Percentiles rank a stretch among this genome's conserved stretches.
Conservation (phyloP, 805 yeast genomes). For the Kazachstania viticola region DNA sequence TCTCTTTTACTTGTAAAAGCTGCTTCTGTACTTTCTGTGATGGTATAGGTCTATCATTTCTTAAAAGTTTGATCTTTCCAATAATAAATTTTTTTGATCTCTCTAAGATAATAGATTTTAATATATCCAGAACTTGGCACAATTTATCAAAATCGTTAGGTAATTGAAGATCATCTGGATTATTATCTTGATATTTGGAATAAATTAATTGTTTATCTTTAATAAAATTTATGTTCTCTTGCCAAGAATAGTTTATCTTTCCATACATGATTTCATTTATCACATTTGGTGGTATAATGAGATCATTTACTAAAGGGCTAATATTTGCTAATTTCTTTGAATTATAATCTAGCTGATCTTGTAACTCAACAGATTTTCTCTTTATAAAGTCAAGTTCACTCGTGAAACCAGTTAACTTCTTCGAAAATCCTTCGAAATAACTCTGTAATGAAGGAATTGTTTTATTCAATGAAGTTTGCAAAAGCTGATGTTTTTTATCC, state of each 20-base stretch:
- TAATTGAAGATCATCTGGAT: background rate
- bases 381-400: conserved; percentile 52
- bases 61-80: conserved; percentile 49
- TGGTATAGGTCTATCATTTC: conserved; percentile 48
- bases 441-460: conserved; percentile 37
- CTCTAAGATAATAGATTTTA: conserved; percentile 57
- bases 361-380: conserved; percentile 38
- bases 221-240: conserved; percentile 46
- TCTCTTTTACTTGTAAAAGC: conserved; percentile 50
- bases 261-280: conserved; percentile 47
- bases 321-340: conserved; percentile 39
- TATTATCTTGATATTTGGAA: conserved; percentile 26
- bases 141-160: conserved; percentile 21
- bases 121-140: conserved; percentile 29
- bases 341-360: conserved; percentile 36
- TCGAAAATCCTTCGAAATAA: conserved; percentile 45
- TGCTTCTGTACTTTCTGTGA: conserved; percentile 67
- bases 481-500: conserved; percentile 10
- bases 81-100: conserved; percentile 63
- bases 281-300: conserved; percentile 64
- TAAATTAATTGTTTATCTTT: conserved; percentile 49
- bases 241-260: conserved; percentile 50
- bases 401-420: conserved; percentile 43
- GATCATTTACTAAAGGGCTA: conserved; percentile 66
- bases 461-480: conserved; percentile 15